Percentiles rank a stretch among this genome's conserved stretches.
phyloP scores from a whole-genome alignment of 2,329 filamentous ascomycete genomes.

The Fusarium sp. region DNA sequence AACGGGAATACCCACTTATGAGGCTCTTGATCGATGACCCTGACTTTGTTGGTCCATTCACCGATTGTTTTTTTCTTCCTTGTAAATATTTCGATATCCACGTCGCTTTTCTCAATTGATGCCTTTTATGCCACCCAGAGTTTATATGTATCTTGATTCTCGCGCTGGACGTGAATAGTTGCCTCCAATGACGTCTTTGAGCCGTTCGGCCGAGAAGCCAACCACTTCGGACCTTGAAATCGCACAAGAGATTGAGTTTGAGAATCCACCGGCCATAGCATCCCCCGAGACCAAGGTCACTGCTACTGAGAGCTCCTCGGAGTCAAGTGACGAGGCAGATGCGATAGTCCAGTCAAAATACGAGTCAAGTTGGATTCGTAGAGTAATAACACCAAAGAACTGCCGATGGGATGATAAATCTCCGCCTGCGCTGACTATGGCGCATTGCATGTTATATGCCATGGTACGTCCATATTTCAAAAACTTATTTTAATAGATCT shows the following conservation, averaged over 20 bases:
- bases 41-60: neutral
- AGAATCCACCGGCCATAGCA: neutral
- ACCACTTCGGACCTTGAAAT: neutral
- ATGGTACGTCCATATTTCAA: conserved; percentile 59
- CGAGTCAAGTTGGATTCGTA: conserved; percentile 36
- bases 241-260: conserved; percentile 17
- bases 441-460: conserved; percentile 77
- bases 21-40: conserved; percentile 3
- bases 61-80: neutral
- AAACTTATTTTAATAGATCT: neutral
- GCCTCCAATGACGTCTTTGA: conserved; percentile 27
- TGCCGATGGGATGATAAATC: conserved; percentile 76
- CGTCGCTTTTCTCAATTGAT: neutral
- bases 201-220: neutral
- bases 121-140: neutral
- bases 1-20: conserved; percentile 1
- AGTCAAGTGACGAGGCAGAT: conserved; percentile 31
- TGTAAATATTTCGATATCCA: neutral
- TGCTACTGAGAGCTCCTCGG: neutral
- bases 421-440: conserved; percentile 76
- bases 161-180: neutral
- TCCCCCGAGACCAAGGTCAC: neutral
- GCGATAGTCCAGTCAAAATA: conserved; percentile 33
- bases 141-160: neutral
- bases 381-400: conserved; percentile 65